Base-by-base conservation (phyloP, 2,329 filamentous ascomycete genomes). In the Penicillium sp. region DNA sequence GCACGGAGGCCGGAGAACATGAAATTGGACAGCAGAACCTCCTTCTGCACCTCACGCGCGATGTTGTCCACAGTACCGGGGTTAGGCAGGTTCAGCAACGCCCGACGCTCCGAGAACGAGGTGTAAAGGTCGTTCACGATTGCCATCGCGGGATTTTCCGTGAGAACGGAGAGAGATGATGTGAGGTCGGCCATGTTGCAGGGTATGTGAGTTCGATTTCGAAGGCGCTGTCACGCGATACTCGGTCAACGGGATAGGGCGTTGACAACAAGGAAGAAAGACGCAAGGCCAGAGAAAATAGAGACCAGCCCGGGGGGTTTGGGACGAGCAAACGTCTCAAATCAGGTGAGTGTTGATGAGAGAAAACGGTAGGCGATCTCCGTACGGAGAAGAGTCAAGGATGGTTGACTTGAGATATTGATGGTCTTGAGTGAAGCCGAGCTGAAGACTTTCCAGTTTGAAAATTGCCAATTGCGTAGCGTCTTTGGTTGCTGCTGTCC, bases 1-100 rank as follows among this genome's bases (percentile, higher is more conserved):
- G 91, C 94, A 68, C 91, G 88, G 70, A 98, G 81, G 64, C 93
- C 93, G 39, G 88, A 87, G 78, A 98, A 97, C 83, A 93, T 94
- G 72, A 89, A 87, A 78, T 96, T 95, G 75, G 86, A 93, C 65
- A 96, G 83, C 69, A 97, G 85, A 62, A 96, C 90, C 80, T 96
- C 90, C 73, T 90, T 90, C 76, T 94, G 86, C 54, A 96, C 90
- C 77, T 98, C 93, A 69, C 86, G 85, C 60, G 86, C 82, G 69
- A 95, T 84, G 66, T 84, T 84, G 73, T 98, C 93, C 59, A 96
- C 84, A 45, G 87, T 90, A 63, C 93, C 93, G 36, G 93, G 93
- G 73, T 97, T 97, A 59, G 85, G 80, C 60, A 98, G 79, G 54
- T 90, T 91, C 57, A 98, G 81, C 73, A 87, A 86, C 61, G 84